Evolutionary conservation across 805 yeast genomes (phyloP).

Genomic region (Candida glaebosa): DNA sequence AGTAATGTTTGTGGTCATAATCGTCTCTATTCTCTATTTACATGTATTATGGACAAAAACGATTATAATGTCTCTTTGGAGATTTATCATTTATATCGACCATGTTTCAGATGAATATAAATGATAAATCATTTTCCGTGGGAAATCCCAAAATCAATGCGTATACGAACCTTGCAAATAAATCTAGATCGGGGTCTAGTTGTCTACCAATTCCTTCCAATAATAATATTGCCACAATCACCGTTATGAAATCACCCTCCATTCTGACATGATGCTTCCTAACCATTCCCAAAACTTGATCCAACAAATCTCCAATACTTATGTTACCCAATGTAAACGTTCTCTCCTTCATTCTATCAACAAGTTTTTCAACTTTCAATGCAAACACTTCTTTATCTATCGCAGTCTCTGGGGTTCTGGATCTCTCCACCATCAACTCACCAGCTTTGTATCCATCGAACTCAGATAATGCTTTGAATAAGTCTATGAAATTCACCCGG

Average conservation of each 20-base stretch:
- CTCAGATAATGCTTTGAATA: constrained; percentile 82
- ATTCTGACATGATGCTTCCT: constrained; percentile 91
- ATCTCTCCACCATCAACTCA: constrained; percentile 90
- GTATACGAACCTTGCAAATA: constrained; percentile 92
- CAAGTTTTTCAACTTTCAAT: constrained; percentile 78
- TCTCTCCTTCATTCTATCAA: constrained; percentile 73
- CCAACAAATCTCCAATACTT: constrained; percentile 86
- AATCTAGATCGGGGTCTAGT: constrained; percentile 86
- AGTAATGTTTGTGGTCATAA: constrained; percentile 12
- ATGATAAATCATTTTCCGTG: constrained; percentile 23
- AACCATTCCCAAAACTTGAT: constrained; percentile 87
- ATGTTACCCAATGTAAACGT: constrained; percentile 92
- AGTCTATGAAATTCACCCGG: constrained; percentile 79
- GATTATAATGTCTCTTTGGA: background rate
- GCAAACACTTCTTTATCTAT: constrained; percentile 83
- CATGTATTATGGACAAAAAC: background rate
- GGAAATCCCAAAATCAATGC: constrained; percentile 39
- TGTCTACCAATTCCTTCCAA: constrained; percentile 95
- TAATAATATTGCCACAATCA: constrained; percentile 86
- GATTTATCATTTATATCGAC: too few species aligned
- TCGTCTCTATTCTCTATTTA: constrained; percentile 1
- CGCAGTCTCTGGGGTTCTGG: constrained; percentile 92
- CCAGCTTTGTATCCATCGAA: constrained; percentile 96
- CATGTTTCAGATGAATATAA: constrained; percentile 2
- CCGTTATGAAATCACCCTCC: constrained; percentile 96